Evolutionary conservation across 306 rosid species (phyloP).

Genomic region (Mucuna pruriens): DNA sequence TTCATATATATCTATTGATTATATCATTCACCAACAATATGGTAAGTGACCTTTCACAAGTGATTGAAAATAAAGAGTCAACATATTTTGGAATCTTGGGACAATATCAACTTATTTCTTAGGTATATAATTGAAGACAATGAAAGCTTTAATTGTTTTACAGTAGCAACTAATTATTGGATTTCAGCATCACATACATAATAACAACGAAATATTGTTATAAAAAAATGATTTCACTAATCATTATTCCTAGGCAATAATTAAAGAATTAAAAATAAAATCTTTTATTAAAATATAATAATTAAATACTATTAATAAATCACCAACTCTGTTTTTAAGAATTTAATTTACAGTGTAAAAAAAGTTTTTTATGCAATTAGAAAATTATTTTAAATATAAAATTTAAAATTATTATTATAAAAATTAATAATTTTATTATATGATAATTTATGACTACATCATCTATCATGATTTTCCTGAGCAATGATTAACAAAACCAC

Average conservation of each 20-base stretch:
- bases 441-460: too few species aligned
- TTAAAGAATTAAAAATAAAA: neutral
- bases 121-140: slow-evolving; percentile 29
- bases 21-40: slow-evolving; percentile 1
- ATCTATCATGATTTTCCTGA: too few species aligned
- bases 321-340: neutral
- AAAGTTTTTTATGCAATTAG: too few species aligned
- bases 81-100: slow-evolving; percentile 8
- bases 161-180: slow-evolving; percentile 24
- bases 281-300: neutral
- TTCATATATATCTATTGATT: neutral
- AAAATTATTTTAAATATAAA: neutral
- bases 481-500: too few species aligned
- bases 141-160: slow-evolving; percentile 6
- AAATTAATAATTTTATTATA: too few species aligned
- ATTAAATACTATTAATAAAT: neutral
- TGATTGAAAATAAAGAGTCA: slow-evolving; percentile 34
- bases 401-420: neutral
- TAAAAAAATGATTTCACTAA: neutral
- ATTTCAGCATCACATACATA: slow-evolving; percentile 28
- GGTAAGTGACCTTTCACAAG: slow-evolving; percentile 21
- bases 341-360: neutral
- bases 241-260: neutral
- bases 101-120: slow-evolving; percentile 18
- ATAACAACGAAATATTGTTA: neutral